phyloP scores from a whole-genome alignment of 331 rosid species.

The Pyracantha coccinea region DNA sequence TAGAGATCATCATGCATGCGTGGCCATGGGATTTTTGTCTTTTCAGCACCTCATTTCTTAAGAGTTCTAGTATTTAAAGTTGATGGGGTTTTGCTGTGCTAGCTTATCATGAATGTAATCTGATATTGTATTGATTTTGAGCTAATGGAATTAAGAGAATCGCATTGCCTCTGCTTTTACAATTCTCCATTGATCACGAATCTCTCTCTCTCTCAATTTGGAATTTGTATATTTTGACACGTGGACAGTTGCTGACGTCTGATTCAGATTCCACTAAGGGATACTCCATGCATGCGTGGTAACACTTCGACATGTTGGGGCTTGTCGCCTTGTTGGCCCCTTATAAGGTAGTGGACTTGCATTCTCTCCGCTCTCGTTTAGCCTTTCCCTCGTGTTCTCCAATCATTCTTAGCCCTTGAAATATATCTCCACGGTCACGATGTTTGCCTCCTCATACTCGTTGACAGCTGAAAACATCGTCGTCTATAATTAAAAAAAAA shows the following conservation, averaged over 20 bases:
- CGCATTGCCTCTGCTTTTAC: background rate
- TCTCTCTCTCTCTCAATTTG: background rate
- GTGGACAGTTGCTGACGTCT: background rate
- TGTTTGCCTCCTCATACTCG: too few species aligned
- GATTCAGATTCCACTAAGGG: conserved; percentile 39
- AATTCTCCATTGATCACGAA: background rate
- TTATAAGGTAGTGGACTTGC: too few species aligned
- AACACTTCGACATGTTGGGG: background rate
- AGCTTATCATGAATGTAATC: background rate
- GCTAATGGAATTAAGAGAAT: conserved; percentile 1
- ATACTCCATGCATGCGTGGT: background rate
- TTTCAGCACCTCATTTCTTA: conserved; percentile 12
- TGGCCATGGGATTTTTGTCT: conserved; percentile 15
- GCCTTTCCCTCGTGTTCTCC: too few species aligned
- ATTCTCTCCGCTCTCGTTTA: too few species aligned
- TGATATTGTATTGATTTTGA: background rate
- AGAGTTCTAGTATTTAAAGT: background rate
- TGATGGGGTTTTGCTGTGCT: background rate
- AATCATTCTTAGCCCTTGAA: too few species aligned
- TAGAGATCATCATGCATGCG: background rate
- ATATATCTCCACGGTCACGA: too few species aligned
- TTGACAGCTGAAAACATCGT: too few species aligned
- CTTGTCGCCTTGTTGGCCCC: too few species aligned
- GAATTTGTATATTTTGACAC: background rate
- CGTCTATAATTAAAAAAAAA: too few species aligned